Base-by-base conservation (phyloP, 768 basidiomycete genomes). In the Leccinum uliginosum region DNA sequence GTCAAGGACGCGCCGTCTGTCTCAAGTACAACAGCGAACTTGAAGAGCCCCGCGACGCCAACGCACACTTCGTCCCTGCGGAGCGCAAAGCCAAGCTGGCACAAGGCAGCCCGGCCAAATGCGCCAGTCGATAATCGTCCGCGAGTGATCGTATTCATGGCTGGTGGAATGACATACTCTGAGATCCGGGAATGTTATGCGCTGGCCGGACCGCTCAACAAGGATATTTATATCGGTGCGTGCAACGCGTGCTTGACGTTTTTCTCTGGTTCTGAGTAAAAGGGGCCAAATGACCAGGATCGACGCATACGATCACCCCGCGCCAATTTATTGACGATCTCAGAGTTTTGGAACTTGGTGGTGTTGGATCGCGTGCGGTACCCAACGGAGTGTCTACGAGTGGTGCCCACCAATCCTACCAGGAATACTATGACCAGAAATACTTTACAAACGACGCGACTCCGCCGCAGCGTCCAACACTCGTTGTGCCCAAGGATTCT, bases 151-250 rank as follows among this genome's bases (percentile, higher is more conserved):
- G 82, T 98, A 17, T 98, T 98, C 71, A 78, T 98, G 23, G 90
- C 91, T 14, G 97, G 97, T 34, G 97, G 97, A 2, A 86, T 95
- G 82, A 95, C 97, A 2, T 94, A 93, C 69, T 96, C 94, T 0
- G 97, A 99, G 73, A 87, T 95, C 72, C 80, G 96, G 58, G 85
- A 93, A 65, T 87, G 84, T 47, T 98, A 98, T 67, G 79, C 86
- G 50, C 77, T 96, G 15, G 89, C 92, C 3, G 78, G 76, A 48
- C 69, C 83, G 2, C 69, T 92, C 52, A 87, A 89, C 65, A 93
- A 89, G 71, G 97, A 99, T 64, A 82, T 98, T 52, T 90, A 85
- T 72, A 90, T 99, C 56, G 97, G 96, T 96, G 63, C 51, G 68
- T 56, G 7, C 9, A 14, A 24, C 38, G 75, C 19, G 32, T 48